A percentile compares a stretch with the other conserved stretches of the same genome.
Conservation (phyloP, 2,329 filamentous ascomycete species). For the Epichloe hybrida region DNA sequence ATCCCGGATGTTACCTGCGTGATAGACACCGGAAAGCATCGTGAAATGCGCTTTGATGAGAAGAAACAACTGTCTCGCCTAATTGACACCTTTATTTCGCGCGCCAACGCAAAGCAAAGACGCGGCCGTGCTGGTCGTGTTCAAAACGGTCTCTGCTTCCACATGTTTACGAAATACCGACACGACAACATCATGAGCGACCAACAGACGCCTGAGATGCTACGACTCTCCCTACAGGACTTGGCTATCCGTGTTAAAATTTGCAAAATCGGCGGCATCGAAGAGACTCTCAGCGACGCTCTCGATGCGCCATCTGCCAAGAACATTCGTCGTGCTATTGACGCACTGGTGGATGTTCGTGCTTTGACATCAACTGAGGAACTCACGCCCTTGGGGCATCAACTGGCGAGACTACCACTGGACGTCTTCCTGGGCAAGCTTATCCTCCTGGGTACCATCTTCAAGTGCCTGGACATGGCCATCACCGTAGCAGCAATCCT, state of each 20-base stretch:
- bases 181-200: conserved; percentile 78
- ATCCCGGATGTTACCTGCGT: conserved; percentile 97
- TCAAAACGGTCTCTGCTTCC: conserved; percentile 88
- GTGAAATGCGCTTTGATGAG: conserved; percentile 96
- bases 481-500: conserved; percentile 87
- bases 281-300: conserved; percentile 75
- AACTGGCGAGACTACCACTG: conserved; percentile 76
- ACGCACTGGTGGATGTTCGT: conserved; percentile 84
- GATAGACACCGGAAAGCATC: conserved; percentile 91
- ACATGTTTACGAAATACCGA: conserved; percentile 81
- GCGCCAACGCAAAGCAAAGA: conserved; percentile 89
- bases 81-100: conserved; percentile 88
- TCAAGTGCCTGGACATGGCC: conserved; percentile 82
- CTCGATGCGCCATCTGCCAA: conserved; percentile 81
- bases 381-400: conserved; percentile 71
- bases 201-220: conserved; percentile 92
- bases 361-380: conserved; percentile 73
- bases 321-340: conserved; percentile 85
- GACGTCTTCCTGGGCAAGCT: conserved; percentile 94
- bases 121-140: conserved; percentile 90
- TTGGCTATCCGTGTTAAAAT: conserved; percentile 94
- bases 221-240: conserved; percentile 86
- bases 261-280: conserved; percentile 87
- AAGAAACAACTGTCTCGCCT: conserved; percentile 78
- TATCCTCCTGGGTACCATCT: conserved; percentile 72